Evolutionary conservation across 2,329 filamentous ascomycete species (phyloP), one percentile per base, ranked within the genome.

Genomic region (Trichoderma brevicompactum): DNA sequence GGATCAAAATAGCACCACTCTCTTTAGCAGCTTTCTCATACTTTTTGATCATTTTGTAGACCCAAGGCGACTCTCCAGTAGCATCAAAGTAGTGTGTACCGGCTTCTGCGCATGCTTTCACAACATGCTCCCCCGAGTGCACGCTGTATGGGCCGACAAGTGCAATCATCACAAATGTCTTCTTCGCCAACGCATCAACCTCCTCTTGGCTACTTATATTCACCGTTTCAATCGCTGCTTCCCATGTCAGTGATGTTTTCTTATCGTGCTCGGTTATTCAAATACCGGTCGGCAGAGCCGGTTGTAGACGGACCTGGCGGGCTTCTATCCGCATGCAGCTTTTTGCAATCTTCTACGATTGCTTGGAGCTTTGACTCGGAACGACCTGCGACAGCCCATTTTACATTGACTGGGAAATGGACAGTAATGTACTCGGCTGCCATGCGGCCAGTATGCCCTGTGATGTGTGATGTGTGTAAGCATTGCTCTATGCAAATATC

Each of bases 331-430:
- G 88, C 81, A 74, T 91, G 91, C 66, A 90, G 72, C 65, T 79
- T 74, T 71, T 87, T 87, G 74, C 94, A 83, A 63, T 91, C 87
- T 60, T 87, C 80, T 7, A 88, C 86, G 10, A 97, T 77, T 46
- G 79, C 78, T 69, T 90, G 84, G 5, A 98, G 83, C 76, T 97
- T 97, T 55, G 82, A 80, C 55, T 83, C 80, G n/a, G 91, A 94
- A 32, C 94, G 90, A 36, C 94, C 94, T 52, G 92, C 92, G 64
- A 97, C 82, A 13, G 92, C 94, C 94, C 94, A 97, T 80, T 87
- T 92, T 68, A 96, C 77, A 74, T 92, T 86, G 17, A 90, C 92
- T 0, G 93, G 90, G 1, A 92, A 81, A 69, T 86, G 79, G 13
- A 83, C 83, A 60, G 87, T 83, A 72, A 97, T 89, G 76, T 95